Conservation (phyloP, 148 eudicot species). For the Nepenthes mirabilis region DNA sequence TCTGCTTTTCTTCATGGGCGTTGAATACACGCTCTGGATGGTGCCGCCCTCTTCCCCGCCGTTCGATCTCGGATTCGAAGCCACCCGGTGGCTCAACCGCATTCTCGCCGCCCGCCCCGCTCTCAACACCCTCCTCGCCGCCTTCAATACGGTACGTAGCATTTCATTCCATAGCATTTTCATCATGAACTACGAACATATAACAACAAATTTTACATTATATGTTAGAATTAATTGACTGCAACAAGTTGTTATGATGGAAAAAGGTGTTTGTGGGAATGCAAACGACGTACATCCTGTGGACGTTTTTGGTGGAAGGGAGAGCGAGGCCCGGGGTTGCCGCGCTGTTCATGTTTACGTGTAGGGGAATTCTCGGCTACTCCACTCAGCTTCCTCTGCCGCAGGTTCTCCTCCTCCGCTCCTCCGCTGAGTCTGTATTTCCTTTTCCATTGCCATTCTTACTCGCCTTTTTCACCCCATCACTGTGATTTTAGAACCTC, state of each 20-base stretch:
- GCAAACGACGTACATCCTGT: slow-evolving; percentile 71
- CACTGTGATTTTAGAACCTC: not conserved
- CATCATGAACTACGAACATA: not conserved
- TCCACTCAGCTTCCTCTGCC: slow-evolving; percentile 94
- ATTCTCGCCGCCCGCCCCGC: slow-evolving; percentile 32
- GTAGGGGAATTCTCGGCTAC: slow-evolving; percentile 89
- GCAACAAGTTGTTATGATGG: not conserved
- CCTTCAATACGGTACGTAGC: slow-evolving; percentile 63
- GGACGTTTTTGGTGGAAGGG: slow-evolving; percentile 89
- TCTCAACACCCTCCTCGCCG: slow-evolving; percentile 67
- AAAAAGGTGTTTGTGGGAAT: slow-evolving; percentile 75
- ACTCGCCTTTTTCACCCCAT: not conserved
- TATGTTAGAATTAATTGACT: not conserved
- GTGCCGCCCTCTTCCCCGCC: slow-evolving; percentile 57
- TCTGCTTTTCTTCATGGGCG: slow-evolving; percentile 73
- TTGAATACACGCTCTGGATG: slow-evolving; percentile 88
- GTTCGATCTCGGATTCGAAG: slow-evolving; percentile 74
- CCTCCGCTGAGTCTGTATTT: not conserved
- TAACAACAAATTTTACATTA: not conserved
- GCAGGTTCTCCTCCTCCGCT: slow-evolving; percentile 23
- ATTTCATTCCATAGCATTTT: not conserved
- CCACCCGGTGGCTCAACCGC: slow-evolving; percentile 41
- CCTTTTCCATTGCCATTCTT: not conserved
- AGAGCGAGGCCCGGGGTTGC: slow-evolving; percentile 80
- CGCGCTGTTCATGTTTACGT: slow-evolving; percentile 81